Base-by-base conservation (phyloP, 2,329 filamentous ascomycete species). In the Fusarium sp. region DNA sequence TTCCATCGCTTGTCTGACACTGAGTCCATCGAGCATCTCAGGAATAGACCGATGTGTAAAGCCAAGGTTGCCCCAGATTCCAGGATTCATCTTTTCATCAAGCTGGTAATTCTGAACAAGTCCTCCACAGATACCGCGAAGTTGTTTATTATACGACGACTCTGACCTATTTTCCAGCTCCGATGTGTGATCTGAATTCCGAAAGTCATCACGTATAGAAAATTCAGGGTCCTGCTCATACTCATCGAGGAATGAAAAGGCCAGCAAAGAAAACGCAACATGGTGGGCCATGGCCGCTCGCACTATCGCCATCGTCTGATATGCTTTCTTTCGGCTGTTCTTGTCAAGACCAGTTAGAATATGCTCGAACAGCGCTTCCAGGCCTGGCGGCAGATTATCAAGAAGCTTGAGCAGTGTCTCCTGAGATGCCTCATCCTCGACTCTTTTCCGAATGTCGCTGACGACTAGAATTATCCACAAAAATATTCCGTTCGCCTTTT, bases 21-120 rank as follows among this genome's bases (percentile, higher is more conserved):
- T 22, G n/a, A 17, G n/a, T 15, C 38, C 39, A 0, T 13, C 21
- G 17, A 59, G 44, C 36, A 59, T 55, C 3, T 59, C 50, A 6
- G 50, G 43, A 24, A 59, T 45, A 9, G 57, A 59, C 36, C 57
- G 14, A 13, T 59, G 50, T 1, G 50, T 46, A 7, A 46, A 59
- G n/a, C n/a, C 21, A n/a, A 59, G 40, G 2, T 1, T 24, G 5
- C 36, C 47, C 46, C 55, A 50, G 7, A 13, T 11, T 13, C 11
- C 17, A 14, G 7, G 1, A 13, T 10, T n/a, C 17, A 4, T 4
- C 7, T 4, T 17, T 17, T 1, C 0, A 8, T 6, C 17, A 1
- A 9, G 10, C 3, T 2, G 7, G 13, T 19, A 6, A 5, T 5
- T 17, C 8, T 59, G 42, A 4, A 56, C 21, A 39, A 59, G 38